These are phyloP conservation scores for Chrysosporium keratinophilum DNA, from an alignment of 2,329 filamentous ascomycete genomes.

Conservation along the genomic window DNA sequence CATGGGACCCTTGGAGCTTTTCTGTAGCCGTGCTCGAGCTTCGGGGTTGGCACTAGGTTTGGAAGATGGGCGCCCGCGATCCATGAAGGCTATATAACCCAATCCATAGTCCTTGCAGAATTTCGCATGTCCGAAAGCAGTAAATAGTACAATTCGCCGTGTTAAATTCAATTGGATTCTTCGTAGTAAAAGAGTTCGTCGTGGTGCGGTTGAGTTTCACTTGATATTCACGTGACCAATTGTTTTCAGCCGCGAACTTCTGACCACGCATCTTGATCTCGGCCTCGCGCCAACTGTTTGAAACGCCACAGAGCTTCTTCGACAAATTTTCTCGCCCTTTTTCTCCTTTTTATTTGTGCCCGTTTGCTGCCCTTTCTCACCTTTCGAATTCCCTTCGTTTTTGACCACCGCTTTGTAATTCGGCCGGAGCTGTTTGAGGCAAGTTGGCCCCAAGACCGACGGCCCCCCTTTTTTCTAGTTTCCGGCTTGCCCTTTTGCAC, in stretches of 20 bases:
- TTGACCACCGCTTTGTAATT: slow-evolving; percentile 5
- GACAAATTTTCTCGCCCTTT: neutral
- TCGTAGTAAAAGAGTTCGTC: neutral
- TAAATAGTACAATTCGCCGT: neutral
- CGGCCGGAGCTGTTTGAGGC: neutral
- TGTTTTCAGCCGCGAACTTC: slow-evolving; percentile 1
- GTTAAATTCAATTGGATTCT: no score
- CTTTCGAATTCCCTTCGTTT: slow-evolving; percentile 7
- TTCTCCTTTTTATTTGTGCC: neutral
- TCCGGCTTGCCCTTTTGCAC: slow-evolving; percentile 1
- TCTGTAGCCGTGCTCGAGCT: neutral
- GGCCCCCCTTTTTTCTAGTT: neutral
- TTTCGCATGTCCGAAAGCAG: neutral
- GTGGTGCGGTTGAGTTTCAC: neutral
- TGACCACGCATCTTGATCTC: neutral
- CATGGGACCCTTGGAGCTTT: neutral
- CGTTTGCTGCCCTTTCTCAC: neutral
- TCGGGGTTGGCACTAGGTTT: neutral
- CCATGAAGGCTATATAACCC: neutral
- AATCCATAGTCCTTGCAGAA: no score
- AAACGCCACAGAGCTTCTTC: slow-evolving; percentile 1
- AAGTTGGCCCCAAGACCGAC: slow-evolving; percentile 1
- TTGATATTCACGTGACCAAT: neutral
- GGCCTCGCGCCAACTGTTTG: neutral
- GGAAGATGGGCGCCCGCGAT: neutral